Evolutionary conservation across 306 rosid genomes (phyloP).

Genomic region (Cicer bijugum): DNA sequence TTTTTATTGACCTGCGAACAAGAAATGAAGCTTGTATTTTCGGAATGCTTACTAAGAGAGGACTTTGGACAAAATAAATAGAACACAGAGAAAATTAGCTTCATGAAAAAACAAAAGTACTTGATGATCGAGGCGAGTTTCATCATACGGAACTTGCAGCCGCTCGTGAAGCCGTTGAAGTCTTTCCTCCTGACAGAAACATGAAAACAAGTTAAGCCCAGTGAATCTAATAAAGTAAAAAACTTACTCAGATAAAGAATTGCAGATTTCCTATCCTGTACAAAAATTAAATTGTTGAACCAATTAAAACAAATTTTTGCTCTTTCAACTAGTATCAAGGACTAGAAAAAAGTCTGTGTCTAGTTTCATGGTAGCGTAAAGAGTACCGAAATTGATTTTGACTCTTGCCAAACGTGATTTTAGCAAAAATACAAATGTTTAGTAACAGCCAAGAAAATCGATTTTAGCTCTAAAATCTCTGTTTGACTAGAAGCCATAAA

Average conservation of each 20-base stretch:
- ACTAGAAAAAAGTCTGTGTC: neutral
- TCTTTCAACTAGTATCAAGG: slow-evolving; percentile 13
- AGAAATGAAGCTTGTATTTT: slow-evolving; percentile 30
- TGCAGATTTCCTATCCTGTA: neutral
- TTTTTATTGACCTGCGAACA: neutral
- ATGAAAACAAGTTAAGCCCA: slow-evolving; percentile 27
- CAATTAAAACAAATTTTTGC: neutral
- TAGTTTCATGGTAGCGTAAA: no score
- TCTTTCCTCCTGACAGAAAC: slow-evolving; percentile 67
- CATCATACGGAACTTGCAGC: slow-evolving; percentile 75
- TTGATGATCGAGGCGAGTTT: slow-evolving; percentile 75
- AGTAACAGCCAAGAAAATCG: neutral
- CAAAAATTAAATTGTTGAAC: neutral
- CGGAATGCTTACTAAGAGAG: neutral
- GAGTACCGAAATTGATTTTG: no score
- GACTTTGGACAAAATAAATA: neutral
- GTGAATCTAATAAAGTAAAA: slow-evolving; percentile 2
- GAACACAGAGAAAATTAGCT: slow-evolving; percentile 25
- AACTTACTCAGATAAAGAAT: neutral
- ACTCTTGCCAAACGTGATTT: no score
- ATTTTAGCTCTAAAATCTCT: neutral
- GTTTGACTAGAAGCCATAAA: no score
- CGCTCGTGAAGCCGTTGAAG: slow-evolving; percentile 87
- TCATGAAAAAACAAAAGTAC: slow-evolving; percentile 52
- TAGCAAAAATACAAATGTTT: neutral